Base-by-base conservation (phyloP, 139 green algal genomes). In the Chlorokybus atmophyticus region DNA sequence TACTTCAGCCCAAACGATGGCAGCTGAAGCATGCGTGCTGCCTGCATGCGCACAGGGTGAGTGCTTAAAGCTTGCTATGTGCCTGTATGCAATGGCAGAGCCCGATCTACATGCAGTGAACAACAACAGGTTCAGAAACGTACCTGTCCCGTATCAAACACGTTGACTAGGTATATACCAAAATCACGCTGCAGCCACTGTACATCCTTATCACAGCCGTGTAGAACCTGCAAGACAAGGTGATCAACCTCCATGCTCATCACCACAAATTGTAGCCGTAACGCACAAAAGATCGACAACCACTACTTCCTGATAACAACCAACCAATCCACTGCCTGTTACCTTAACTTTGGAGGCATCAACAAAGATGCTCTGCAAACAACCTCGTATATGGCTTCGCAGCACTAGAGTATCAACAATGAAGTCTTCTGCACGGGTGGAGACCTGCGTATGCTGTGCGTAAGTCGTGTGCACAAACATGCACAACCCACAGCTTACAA, bases 61-160 rank as follows among this genome's bases (percentile, higher is more conserved):
- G n/a, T n/a, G n/a, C n/a, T n/a, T n/a, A n/a, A n/a, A n/a, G n/a
- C n/a, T n/a, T n/a, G n/a, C n/a, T n/a, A n/a, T n/a, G n/a, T n/a
- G n/a, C n/a, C n/a, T n/a, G n/a, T n/a, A n/a, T n/a, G n/a, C n/a
- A n/a, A n/a, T n/a, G n/a, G n/a, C n/a, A n/a, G n/a, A n/a, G n/a
- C n/a, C n/a, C n/a, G n/a, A n/a, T n/a, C n/a, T n/a, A n/a, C n/a
- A n/a, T n/a, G n/a, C n/a, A n/a, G n/a, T n/a, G n/a, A n/a, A n/a
- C n/a, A n/a, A 47, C 19, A 47, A 19, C 39, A 19, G 39, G 19
- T 47, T 19, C 39, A 47, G 19, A 47, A 47, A 19, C 52, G n/a
- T 14, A 69, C 60, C 62, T 71, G 68, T 1, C 83, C 86, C 7
- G 87, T 97, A 75, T 97, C 89, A 60, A 97, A 95, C 48, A 97